phyloP scores from a whole-genome alignment of 106 monocot species.

The Dioscorea zingiberensis region DNA sequence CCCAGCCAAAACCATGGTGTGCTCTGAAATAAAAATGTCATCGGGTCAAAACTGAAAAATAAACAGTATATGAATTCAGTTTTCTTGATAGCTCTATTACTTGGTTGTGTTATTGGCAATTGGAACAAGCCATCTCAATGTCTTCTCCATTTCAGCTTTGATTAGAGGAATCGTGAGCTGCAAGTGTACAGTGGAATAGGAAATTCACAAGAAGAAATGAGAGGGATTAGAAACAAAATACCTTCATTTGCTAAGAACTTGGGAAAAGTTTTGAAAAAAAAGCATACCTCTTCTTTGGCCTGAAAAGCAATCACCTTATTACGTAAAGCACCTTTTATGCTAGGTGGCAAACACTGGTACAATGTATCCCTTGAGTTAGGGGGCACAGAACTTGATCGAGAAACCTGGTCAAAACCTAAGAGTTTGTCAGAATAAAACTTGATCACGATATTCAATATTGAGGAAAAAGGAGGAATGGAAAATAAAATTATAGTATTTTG shows the following conservation, averaged over 20 bases:
- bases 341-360: slow-evolving; percentile 87
- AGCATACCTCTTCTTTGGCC: slow-evolving; percentile 68
- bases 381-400: slow-evolving; percentile 79
- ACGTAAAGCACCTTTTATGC: slow-evolving; percentile 71
- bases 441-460: too few relatives aligned
- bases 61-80: not conserved
- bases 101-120: slow-evolving; percentile 90
- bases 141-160: slow-evolving; percentile 95
- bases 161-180: slow-evolving; percentile 75
- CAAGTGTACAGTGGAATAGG: not conserved
- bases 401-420: slow-evolving; percentile 46
- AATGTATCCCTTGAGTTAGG: slow-evolving; percentile 75
- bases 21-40: slow-evolving; percentile 28
- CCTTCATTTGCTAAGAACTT: not conserved
- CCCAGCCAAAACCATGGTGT: slow-evolving; percentile 99
- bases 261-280: not conserved
- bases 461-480: too few relatives aligned
- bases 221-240: too few relatives aligned
- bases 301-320: slow-evolving; percentile 52
- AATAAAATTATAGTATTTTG: too few relatives aligned
- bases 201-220: too few relatives aligned
- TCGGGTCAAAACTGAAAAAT: not conserved
- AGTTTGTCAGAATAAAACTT: not conserved
- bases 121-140: slow-evolving; percentile 88
- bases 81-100: slow-evolving; percentile 23